Evolutionary conservation across 768 basidiomycete species (phyloP), one percentile per base, ranked within the genome.

Genomic region (Auriscalpium microsporum): DNA sequence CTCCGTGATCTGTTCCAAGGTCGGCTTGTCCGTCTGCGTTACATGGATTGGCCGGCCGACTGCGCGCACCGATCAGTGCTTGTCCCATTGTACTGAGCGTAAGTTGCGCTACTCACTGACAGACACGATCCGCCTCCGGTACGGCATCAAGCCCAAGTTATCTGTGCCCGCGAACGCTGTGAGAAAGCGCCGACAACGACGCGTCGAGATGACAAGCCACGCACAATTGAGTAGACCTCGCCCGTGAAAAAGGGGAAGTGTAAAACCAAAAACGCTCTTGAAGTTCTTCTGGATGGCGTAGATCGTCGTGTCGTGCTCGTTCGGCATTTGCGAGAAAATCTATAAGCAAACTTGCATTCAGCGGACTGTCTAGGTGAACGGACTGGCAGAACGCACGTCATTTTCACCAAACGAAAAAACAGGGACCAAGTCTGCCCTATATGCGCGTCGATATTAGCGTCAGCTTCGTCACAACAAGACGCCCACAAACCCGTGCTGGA

Each of bases 401-500:
- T 98, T 98, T 75, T 99, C 96, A 11, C 96, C 96, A 63, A 99
- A 99, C 6, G 92, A 94, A 66, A 99, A 98, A 3, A 97, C 94
- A 0, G 96, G 96, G 0, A 99, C 96, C 10, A 99, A 76, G 64
- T 94, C 92, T 40, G 96, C 96, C 53, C 93, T 94, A 60, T 13
- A 48, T 21, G 52, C 58, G 53, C 51, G 37, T 33, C 21, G 48
- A 54, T 23, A 42, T 50, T 13, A 56, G 38, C 45, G n/a, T 16
- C 16, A 37, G 33, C 8, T n/a, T 8, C 19, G 13, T 19, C 14
- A 49, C 34, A 16, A 42, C n/a, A 56, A 7, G 23, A 19, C 35
- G 23, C 13, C 50, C 13, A 46, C 80, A 10, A 56, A 90, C 90
- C 90, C 92, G 65, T 93, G 82, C 56, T 87, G 87, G 52, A 95